Base-by-base conservation (phyloP, 2,329 filamentous ascomycete species). In the Alternaria sp. region DNA sequence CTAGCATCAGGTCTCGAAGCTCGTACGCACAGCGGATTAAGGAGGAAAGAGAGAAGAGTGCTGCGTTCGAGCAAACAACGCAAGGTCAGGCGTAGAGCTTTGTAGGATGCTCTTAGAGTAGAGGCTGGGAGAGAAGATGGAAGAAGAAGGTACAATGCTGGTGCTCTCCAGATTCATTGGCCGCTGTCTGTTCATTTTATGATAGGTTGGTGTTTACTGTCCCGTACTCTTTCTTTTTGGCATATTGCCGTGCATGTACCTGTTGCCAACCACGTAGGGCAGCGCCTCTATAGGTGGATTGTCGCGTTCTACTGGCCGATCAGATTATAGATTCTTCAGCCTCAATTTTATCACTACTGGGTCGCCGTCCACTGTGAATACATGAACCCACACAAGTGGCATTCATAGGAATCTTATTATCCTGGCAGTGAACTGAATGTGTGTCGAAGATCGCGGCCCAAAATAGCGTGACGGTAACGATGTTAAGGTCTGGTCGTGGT, bases 1-100 rank as follows among this genome's bases (percentile, higher is more conserved):
- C 84, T 0, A 71, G 75, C 4, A 82, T 89, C 28, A 80, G 87
- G 5, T 79, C 49, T n/a, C 60, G 63, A 20, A 75, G 73, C 60
- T 71, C 67, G 46, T 75, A 72, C 50, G 74, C 74, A 10, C 57
- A 62, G 53, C 52, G 67, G 53, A 61, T 75, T 7, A 65, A 67
- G 30, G 34, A 57, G 1, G 72, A 75, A 36, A 67, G 71, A 36
- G 66, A 66, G 46, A 60, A 62, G 53, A 68, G 66, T 12, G 57
- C 54, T 4, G 43, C 43, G 3, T 48, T 46, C 30, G 63, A 40
- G 18, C 45, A 56, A 25, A 56, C 53, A 20, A 63, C 54, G 49
- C 25, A 43, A 30, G 18, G 54, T 20, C 49, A 32, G 52, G 28
- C 22, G 16, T 56, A 14, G 12, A 22, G 18, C 11, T 41, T 41